Evolutionary conservation across 352 stramenopile genomes (phyloP).

Genomic region (Peronospora farinosa): DNA sequence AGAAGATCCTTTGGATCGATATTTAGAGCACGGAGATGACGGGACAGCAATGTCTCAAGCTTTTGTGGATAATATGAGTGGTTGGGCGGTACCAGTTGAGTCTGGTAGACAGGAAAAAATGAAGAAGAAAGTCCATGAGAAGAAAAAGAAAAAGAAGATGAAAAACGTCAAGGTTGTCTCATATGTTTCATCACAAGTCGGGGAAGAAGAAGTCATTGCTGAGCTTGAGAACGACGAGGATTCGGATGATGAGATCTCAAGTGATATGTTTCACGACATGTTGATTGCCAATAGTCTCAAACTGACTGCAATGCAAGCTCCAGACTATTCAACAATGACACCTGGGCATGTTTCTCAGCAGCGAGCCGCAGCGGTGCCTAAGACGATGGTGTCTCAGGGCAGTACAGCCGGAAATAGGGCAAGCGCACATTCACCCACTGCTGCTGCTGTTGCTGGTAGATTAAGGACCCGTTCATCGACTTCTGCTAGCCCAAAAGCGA

Average conservation of each 20-base stretch:
- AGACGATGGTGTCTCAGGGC: neutral
- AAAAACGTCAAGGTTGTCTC: neutral
- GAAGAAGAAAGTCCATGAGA: constrained; percentile 2
- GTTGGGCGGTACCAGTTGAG: constrained; percentile 18
- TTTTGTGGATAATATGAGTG: constrained; percentile 36
- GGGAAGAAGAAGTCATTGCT: neutral
- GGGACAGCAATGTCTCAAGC: constrained; percentile 14
- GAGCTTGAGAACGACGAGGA: neutral
- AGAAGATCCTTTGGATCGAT: constrained; percentile 28
- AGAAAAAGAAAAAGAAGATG: constrained; percentile 7
- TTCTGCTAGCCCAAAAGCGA: neutral
- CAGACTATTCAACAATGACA: constrained; percentile 5
- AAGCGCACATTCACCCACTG: neutral
- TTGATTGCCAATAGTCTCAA: constrained; percentile 5
- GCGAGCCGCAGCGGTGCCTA: constrained; percentile 1
- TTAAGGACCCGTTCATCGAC: neutral
- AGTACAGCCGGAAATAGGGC: neutral
- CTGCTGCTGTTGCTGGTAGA: neutral
- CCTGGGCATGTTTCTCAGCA: neutral
- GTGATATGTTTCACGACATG: constrained; percentile 2
- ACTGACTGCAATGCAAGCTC: constrained; percentile 14
- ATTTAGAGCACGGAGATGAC: constrained; percentile 26
- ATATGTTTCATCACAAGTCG: neutral
- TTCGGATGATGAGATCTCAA: constrained; percentile 13
- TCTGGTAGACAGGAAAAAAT: constrained; percentile 6